These are phyloP conservation scores for Pseudocercospora fijiensis DNA, from an alignment of 2,329 filamentous ascomycete species.

Conservation along the genomic window DNA sequence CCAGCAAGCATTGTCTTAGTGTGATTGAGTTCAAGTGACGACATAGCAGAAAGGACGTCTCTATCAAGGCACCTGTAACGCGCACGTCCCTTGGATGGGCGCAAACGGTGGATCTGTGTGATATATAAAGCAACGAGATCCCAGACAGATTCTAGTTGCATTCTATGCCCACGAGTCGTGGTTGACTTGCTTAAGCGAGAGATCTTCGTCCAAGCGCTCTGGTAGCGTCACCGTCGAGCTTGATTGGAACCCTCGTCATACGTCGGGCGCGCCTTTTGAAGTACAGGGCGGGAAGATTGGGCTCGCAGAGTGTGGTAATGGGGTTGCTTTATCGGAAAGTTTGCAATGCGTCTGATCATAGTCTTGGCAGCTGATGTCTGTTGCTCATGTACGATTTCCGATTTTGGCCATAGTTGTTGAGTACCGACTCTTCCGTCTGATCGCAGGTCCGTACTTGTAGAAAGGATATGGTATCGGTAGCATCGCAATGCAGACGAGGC, in stretches of 20 bases:
- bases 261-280: neutral
- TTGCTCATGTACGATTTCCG: neutral
- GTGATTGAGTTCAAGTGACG: slow-evolving; percentile 7
- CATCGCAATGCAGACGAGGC: slow-evolving; percentile 42
- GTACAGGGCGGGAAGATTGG: neutral
- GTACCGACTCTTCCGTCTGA: slow-evolving; percentile 27
- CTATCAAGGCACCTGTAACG: neutral
- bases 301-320: neutral
- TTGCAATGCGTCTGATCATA: neutral
- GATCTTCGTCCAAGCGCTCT: neutral
- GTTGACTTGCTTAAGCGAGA: neutral
- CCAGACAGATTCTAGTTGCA: neutral
- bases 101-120: slow-evolving; percentile 3
- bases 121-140: neutral
- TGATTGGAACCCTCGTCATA: neutral
- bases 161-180: slow-evolving; percentile 1
- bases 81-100: neutral
- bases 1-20: neutral
- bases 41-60: neutral
- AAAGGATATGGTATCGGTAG: slow-evolving; percentile 42
- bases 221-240: neutral
- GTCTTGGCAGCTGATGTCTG: slow-evolving; percentile 2
- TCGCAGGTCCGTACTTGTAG: slow-evolving; percentile 34
- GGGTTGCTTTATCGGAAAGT: neutral
- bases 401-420: neutral